These are phyloP conservation scores for Porphyrellus cyaneotinctus DNA, from an alignment of 768 basidiomycete species.

Conservation along the genomic window DNA sequence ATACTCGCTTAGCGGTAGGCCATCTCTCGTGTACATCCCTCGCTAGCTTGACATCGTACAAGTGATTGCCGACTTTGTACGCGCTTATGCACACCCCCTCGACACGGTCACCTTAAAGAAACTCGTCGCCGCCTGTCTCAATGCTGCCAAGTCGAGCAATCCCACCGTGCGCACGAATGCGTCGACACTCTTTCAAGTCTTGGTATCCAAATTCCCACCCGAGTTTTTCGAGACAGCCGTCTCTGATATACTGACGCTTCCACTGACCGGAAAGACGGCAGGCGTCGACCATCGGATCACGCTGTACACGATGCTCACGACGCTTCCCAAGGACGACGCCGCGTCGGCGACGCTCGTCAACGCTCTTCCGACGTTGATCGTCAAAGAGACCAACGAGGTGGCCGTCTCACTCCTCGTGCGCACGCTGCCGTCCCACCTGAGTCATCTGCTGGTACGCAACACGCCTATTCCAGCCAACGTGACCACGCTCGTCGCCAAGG, in stretches of 20 bases:
- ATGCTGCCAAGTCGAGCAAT: conserved; percentile 73
- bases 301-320: conserved; percentile 73
- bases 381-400: conserved; percentile 78
- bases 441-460: conserved; percentile 44
- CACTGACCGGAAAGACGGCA: conserved; percentile 79
- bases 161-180: conserved; percentile 53
- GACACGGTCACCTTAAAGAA: conserved; percentile 46
- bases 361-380: conserved; percentile 41
- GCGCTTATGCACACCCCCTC: conserved; percentile 49
- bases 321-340: conserved; percentile 44
- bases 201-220: conserved; percentile 35
- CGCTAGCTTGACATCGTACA: conserved; percentile 1
- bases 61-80: conserved; percentile 60
- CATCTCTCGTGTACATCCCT: neutral
- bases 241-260: conserved; percentile 66
- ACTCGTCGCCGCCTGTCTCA: conserved; percentile 55
- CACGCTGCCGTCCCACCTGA: conserved; percentile 58
- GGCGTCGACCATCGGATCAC: conserved; percentile 83
- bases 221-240: conserved; percentile 45
- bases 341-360: conserved; percentile 45
- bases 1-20: conserved; percentile 59
- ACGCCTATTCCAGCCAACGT: conserved; percentile 42
- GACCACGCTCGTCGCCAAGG: conserved; percentile 55
- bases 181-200: conserved; percentile 50
- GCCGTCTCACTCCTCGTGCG: conserved; percentile 52